Base-by-base conservation (phyloP, 768 basidiomycete species). In the Russula abietina region DNA sequence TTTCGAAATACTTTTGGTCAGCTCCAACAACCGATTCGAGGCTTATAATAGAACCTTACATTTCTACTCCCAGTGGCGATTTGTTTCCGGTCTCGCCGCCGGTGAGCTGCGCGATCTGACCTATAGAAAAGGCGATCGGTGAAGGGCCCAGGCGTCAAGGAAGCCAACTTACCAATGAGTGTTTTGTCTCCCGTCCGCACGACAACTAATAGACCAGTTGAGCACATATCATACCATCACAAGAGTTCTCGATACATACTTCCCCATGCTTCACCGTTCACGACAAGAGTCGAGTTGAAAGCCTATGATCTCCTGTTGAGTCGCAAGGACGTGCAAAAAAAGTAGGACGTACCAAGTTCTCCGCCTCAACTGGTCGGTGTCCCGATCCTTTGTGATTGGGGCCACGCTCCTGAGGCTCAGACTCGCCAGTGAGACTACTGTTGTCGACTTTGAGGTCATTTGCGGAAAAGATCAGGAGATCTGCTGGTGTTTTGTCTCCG, bases 211-310 rank as follows among this genome's bases (percentile, higher is more conserved):
- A 45, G 19, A 57, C 19, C 38, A 22, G 65, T 60, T 46, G 45
- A 32, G 30, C 41, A 52, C 30, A 26, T 41, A 56, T 46, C 50
- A 19, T 53, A 16, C 5, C 28, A 4, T 30, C 10, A 38, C 60
- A 65, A 12, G n/a, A 38, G 14, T 6, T 41, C n/a, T 43, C 8
- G 26, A 46, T 48, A 75, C 82, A 69, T 68, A 85, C 85, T 71
- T 61, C 85, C 85, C 81, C 83, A 87, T 61, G 75, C 86, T 76
- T 88, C 85, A n/a, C 86, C 86, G 67, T 86, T 87, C 61, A 88
- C 83, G 12, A 86, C 73, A 12, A 87, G 75, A 4, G 86, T 87
- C 5, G 85, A 86, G 67, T 87, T 87, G 73, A 87, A 88, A n/a
- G 81, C 78, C 85, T 87, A 32, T 30, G 54, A 59, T 17, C 43